A percentile compares a stretch with the other conserved stretches of the same genome.
phyloP scores from a whole-genome alignment of 1,284 basidiomycete genomes.

The Cryptococcus depauperatus region DNA sequence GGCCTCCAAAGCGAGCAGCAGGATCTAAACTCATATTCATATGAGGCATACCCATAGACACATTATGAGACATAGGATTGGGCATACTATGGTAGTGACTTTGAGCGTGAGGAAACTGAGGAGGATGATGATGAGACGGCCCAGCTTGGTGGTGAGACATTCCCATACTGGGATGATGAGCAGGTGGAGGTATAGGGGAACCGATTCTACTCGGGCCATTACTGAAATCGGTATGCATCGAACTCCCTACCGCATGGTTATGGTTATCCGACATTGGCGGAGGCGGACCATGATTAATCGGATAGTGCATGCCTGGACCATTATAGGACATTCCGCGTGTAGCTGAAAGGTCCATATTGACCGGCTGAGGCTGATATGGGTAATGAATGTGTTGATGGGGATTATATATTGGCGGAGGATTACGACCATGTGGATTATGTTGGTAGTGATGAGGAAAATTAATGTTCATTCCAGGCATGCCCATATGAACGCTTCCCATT shows the following conservation, averaged over 20 bases:
- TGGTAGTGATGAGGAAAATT: conserved; percentile 11
- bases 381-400: conserved; percentile 41
- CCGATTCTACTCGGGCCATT: conserved; percentile 14
- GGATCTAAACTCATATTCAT: conserved; percentile 14
- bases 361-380: conserved; percentile 38
- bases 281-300: conserved; percentile 18
- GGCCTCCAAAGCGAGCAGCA: conserved; percentile 25
- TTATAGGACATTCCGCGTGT: conserved; percentile 36
- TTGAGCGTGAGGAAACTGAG: neutral
- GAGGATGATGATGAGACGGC: neutral
- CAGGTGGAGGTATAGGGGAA: conserved; percentile 16
- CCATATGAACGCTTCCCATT: conserved; percentile 7
- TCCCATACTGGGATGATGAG: neutral
- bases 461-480: conserved; percentile 16
- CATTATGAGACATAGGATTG: neutral
- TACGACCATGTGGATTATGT: conserved; percentile 5
- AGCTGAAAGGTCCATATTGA: conserved; percentile 34
- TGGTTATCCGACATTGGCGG: conserved; percentile 31
- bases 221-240: conserved; percentile 17
- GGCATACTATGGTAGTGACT: neutral
- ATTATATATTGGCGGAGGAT: conserved; percentile 30
- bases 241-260: conserved; percentile 30
- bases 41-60: conserved; percentile 20
- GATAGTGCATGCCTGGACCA: conserved; percentile 32
- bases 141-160: neutral